Evolutionary conservation across 139 green algal genomes (phyloP), one percentile per base, ranked within the genome.

Genomic region (Chlorella sorokiniana): DNA sequence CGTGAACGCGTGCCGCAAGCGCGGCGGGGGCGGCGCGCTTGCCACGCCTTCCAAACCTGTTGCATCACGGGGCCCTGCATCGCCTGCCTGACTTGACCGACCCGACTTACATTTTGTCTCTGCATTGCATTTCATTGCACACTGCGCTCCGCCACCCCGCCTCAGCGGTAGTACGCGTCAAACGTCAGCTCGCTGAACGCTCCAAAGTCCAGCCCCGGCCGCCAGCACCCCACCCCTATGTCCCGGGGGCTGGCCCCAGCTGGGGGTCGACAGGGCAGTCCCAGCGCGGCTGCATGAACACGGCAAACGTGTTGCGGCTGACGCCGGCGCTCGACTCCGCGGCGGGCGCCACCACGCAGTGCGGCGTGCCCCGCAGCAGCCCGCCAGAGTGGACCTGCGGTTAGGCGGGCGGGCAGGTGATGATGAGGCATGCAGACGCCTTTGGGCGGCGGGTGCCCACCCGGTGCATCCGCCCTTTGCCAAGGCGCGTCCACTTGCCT

Each of bases 231-330:
- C 1, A 94, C 80, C 23, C 83, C 85, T 5, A 92, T 63, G 0
- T 67, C 42, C 11, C 59, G 56, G 0, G 73, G 33, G 4, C 81
- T 7, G 0, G 42, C 56, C 2, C 79, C 80, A 3, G 37, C 41
- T 1, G 84, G 84, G 68, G 8, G 31, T 83, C 69, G 81, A 92
- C 75, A 2, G 70, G 64, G 23, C 44, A 44, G 78, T 92, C 85
- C 88, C 86, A 91, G 64, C 82, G 69, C 8, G 91, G 90, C 84
- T 96, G 93, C 92, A 97, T 92, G 83, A 97, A 97, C n/a, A 96
- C 81, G 5, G 93, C 93, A 82, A 96, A 93, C 0, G 88, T 94
- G 81, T 94, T 91, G 10, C 88, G 69, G 62, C 76, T 87, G 40
- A 95, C 40, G 54, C 83, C 85, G 0, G 54, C 67, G 0, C 86